Evolutionary conservation across 768 basidiomycete species (phyloP), one percentile per base, ranked within the genome.

Genomic region (Clitopilus passeckerianus): DNA sequence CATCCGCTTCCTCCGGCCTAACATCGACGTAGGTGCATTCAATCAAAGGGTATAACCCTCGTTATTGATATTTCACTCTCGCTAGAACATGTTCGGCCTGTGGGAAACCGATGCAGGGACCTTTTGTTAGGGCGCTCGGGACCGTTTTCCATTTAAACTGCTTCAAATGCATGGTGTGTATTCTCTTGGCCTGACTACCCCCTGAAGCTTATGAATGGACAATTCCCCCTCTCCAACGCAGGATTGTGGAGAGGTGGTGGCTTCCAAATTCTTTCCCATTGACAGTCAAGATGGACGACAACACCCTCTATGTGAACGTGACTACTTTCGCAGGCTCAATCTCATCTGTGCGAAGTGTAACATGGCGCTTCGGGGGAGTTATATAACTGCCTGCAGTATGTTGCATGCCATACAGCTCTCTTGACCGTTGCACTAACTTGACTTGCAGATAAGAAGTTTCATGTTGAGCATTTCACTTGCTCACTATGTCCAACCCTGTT

Each of bases 391-490:
- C 44, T 97, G 97, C 81, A 95, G 96, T 98, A 69, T 67, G 78
- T 74, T 14, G 34, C 53, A 57, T 59, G 55, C 58, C 56, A 58
- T 63, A 27, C 55, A 61, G 46, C 41, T 50, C 24, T 57, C 59
- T 53, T 63, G 34, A 54, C 20, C n/a, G n/a, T 44, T 57, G 7
- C 55, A 8, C 37, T 63, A 30, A 66, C 44, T 64, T 61, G 22
- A 18, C 6, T 60, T 67, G 5, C 73, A 98, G 95, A 90, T 79
- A 93, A 95, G 81, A 99, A 99, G 75, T 99, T 88, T 74, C 96
- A 99, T 72, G 95, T 98, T 65, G 97, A 99, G 76, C 97, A 98
- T 72, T 99, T 99, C 72, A 97, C 95, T 53, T 99, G 97, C 77
- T 96, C 95, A 5, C 86, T 95, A 59, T 98, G 97, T 75, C 84